Conservation (phyloP, 2,329 filamentous ascomycete genomes). For the Harringtonia aguacate region DNA sequence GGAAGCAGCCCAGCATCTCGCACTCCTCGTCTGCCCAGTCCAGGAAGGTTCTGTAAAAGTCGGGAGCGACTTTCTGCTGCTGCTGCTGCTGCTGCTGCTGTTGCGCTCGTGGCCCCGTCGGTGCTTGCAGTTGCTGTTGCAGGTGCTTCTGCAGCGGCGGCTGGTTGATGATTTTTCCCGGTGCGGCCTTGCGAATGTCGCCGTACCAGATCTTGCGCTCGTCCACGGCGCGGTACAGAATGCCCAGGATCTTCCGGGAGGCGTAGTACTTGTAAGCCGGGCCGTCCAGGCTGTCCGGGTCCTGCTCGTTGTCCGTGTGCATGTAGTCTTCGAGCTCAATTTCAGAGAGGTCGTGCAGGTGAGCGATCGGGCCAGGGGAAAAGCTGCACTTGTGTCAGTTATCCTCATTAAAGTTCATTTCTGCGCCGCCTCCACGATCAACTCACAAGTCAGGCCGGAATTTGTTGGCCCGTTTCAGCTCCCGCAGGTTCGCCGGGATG, state of each 20-base stretch:
- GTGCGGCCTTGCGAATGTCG: slow-evolving; percentile 26
- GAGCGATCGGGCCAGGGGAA: slow-evolving; percentile 32
- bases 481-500: slow-evolving; percentile 37
- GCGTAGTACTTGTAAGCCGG: slow-evolving; percentile 47
- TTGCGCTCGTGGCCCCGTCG: no score
- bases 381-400: slow-evolving; percentile 21
- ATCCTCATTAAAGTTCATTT: not conserved
- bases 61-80: no score
- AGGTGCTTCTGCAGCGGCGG: no score
- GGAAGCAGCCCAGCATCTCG: slow-evolving; percentile 16
- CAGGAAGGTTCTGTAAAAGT: slow-evolving; percentile 34
- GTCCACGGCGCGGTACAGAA: slow-evolving; percentile 62
- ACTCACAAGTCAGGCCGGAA: slow-evolving; percentile 47
- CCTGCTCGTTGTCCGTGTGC: slow-evolving; percentile 22
- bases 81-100: no score
- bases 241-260: slow-evolving; percentile 58
- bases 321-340: slow-evolving; percentile 26
- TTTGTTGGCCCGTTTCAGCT: slow-evolving; percentile 27
- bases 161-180: not conserved
- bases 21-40: slow-evolving; percentile 18
- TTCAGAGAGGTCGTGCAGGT: slow-evolving; percentile 32
- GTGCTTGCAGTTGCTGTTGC: no score
- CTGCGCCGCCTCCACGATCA: no score
- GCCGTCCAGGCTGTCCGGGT: slow-evolving; percentile 33
- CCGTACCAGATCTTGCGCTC: slow-evolving; percentile 54